Evolutionary conservation across 768 basidiomycete species (phyloP).

Genomic region (Hysterangium stoloniferum): DNA sequence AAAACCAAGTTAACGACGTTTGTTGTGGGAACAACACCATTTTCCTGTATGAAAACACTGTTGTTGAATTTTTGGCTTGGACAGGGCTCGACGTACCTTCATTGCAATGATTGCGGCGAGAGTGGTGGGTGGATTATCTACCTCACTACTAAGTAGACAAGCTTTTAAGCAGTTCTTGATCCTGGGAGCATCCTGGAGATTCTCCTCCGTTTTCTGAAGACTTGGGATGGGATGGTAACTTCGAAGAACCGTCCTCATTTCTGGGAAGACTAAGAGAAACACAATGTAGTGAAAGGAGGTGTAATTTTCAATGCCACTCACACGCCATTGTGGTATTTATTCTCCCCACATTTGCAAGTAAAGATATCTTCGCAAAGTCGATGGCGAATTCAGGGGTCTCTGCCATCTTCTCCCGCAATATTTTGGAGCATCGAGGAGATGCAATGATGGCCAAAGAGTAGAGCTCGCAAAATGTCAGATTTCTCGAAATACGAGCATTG

Average conservation of each 20-base stretch:
- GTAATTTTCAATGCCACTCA: slow-evolving; percentile 47
- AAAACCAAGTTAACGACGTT: slow-evolving; percentile 71
- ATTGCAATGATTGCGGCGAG: slow-evolving; percentile 50
- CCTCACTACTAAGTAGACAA: slow-evolving; percentile 46
- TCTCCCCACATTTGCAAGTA: slow-evolving; percentile 71
- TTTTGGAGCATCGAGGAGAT: slow-evolving; percentile 62
- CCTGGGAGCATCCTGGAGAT: slow-evolving; percentile 71
- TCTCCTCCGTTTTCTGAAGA: slow-evolving; percentile 54
- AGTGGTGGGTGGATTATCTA: slow-evolving; percentile 40
- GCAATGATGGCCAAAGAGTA: slow-evolving; percentile 76
- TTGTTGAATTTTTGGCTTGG: slow-evolving; percentile 5
- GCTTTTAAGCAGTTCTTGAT: slow-evolving; percentile 71
- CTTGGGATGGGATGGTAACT: slow-evolving; percentile 75
- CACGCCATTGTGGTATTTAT: slow-evolving; percentile 82
- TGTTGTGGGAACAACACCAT: slow-evolving; percentile 61
- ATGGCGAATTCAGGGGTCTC: slow-evolving; percentile 53
- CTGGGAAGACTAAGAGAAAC: slow-evolving; percentile 53
- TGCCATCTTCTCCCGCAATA: slow-evolving; percentile 63
- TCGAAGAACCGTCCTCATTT: slow-evolving; percentile 70
- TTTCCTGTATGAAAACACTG: slow-evolving; percentile 30
- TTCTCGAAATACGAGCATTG: slow-evolving; percentile 35
- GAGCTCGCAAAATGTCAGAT: slow-evolving; percentile 72
- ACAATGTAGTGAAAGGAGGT: slow-evolving; percentile 2
- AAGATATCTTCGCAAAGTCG: slow-evolving; percentile 67
- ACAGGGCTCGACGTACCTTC: slow-evolving; percentile 33